Percentiles rank a stretch among this genome's conserved stretches.
These are phyloP conservation scores for Diutina siamensis DNA, from an alignment of 1,139 yeast genomes.

Conservation along the genomic window DNA sequence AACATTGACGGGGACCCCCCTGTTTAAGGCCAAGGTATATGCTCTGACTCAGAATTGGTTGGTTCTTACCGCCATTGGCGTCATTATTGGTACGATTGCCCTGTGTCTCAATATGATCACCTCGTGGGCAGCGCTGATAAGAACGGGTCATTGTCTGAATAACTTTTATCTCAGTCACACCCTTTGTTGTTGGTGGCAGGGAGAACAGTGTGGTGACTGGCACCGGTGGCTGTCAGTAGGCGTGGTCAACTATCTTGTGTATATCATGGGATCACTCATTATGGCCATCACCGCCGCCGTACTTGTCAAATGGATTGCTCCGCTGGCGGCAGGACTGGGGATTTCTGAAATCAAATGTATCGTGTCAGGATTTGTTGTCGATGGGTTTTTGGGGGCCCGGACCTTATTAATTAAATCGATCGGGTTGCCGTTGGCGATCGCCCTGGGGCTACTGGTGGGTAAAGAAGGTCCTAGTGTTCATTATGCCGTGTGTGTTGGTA, in stretches of 20 bases:
- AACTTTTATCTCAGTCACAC: conserved; percentile 61
- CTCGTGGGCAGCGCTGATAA: conserved; percentile 72
- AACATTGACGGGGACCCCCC: conserved; percentile 7
- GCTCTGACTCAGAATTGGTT: conserved; percentile 34
- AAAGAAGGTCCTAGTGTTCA: conserved; percentile 85
- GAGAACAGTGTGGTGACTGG: conserved; percentile 45
- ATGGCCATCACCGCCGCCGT: conserved; percentile 59
- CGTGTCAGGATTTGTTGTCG: conserved; percentile 79
- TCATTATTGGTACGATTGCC: conserved; percentile 71
- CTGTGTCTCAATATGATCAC: conserved; percentile 72
- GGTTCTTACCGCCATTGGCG: conserved; percentile 63
- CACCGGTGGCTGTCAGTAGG: conserved; percentile 36
- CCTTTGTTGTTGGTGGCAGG: conserved; percentile 74
- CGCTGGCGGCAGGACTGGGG: conserved; percentile 94
- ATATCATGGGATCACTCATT: conserved; percentile 44
- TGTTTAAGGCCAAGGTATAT: conserved; percentile 1
- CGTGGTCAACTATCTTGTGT: conserved; percentile 43
- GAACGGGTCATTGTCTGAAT: conserved; percentile 64
- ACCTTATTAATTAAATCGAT: conserved; percentile 68
- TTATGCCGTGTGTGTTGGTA: conserved; percentile 76
- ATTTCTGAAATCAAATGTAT: conserved; percentile 94
- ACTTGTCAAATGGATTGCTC: conserved; percentile 63
- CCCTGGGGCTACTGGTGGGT: conserved; percentile 71
- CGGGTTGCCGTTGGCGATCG: conserved; percentile 78
- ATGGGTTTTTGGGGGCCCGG: conserved; percentile 63